Percentiles rank a stretch among this genome's conserved stretches.
Conservation (phyloP, 352 stramenopile genomes). For the Phytophthora megakarya region DNA sequence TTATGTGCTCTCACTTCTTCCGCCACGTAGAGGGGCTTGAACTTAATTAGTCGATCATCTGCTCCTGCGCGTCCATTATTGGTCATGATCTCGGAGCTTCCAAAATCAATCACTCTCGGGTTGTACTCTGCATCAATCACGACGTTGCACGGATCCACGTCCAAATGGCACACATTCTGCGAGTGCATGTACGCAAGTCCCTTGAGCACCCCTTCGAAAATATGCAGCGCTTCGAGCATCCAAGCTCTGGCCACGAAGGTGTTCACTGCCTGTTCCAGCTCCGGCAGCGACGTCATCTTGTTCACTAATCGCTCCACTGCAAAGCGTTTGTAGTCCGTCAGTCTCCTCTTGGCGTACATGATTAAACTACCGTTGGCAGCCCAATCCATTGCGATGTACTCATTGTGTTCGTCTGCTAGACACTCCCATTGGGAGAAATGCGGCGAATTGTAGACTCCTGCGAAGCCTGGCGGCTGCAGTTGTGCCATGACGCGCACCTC, state of each 20-base stretch:
- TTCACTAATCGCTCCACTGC: slow-evolving; percentile 61
- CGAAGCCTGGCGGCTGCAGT: slow-evolving; percentile 69
- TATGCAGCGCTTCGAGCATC: slow-evolving; percentile 69
- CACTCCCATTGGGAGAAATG: slow-evolving; percentile 81
- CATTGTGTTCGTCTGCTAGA: slow-evolving; percentile 62
- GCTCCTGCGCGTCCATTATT: slow-evolving; percentile 62
- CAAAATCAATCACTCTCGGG: slow-evolving; percentile 80
- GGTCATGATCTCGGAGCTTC: slow-evolving; percentile 79
- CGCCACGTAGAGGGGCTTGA: slow-evolving; percentile 78
- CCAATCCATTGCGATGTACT: slow-evolving; percentile 84
- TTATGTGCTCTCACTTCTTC: slow-evolving; percentile 75
- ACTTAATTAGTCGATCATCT: slow-evolving; percentile 70
- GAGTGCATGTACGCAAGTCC: slow-evolving; percentile 83
- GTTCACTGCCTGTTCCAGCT: slow-evolving; percentile 62
- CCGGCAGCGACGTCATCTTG: slow-evolving; percentile 47
- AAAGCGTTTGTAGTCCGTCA: slow-evolving; percentile 76
- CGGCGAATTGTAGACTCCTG: slow-evolving; percentile 57
- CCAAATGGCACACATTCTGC: slow-evolving; percentile 77
- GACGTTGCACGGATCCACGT: slow-evolving; percentile 82
- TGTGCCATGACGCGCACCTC: slow-evolving; percentile 83
- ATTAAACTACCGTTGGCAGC: slow-evolving; percentile 70
- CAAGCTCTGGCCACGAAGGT: slow-evolving; percentile 65
- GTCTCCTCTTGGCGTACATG: slow-evolving; percentile 63
- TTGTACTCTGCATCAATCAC: slow-evolving; percentile 62
- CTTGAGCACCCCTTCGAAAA: slow-evolving; percentile 70